Evolutionary conservation across 2,329 filamentous ascomycete species (phyloP).

Genomic region (Microdochium nivale): DNA sequence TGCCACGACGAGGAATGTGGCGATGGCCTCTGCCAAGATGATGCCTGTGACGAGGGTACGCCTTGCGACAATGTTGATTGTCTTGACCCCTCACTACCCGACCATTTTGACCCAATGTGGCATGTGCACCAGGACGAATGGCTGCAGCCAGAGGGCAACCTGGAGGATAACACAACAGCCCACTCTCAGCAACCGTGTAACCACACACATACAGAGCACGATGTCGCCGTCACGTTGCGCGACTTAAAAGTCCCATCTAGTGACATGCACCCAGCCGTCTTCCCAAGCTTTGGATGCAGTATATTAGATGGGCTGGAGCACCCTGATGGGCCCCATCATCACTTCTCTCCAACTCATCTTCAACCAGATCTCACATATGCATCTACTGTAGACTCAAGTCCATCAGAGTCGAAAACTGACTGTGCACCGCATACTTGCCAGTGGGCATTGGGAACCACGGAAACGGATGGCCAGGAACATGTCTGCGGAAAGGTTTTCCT

Average conservation of each 20-base stretch:
- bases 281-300: conserved; percentile 8
- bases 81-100: conserved; percentile 7
- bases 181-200: conserved; percentile 12
- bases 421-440: conserved; percentile 10
- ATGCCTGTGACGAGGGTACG: conserved; percentile 15
- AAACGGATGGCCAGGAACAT: conserved; percentile 2
- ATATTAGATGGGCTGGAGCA: conserved; percentile 4
- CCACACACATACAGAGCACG: conserved; percentile 20
- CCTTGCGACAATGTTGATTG: conserved; percentile 17
- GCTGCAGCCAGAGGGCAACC: not conserved
- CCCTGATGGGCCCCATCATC: conserved; percentile 2
- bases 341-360: conserved; percentile 5
- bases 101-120: conserved; percentile 8
- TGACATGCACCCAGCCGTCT: not conserved
- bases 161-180: not conserved
- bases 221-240: conserved; percentile 17
- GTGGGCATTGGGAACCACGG: conserved; percentile 12
- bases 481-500: conserved; percentile 15
- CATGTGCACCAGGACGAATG: conserved; percentile 3
- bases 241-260: conserved; percentile 13
- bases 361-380: not conserved
- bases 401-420: not conserved
- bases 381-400: not conserved
- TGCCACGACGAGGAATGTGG: conserved; percentile 19
- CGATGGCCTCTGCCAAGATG: conserved; percentile 14